Evolutionary conservation across 495 filamentous ascomycete species (phyloP).

Genomic region (Hypoxylon rickii): DNA sequence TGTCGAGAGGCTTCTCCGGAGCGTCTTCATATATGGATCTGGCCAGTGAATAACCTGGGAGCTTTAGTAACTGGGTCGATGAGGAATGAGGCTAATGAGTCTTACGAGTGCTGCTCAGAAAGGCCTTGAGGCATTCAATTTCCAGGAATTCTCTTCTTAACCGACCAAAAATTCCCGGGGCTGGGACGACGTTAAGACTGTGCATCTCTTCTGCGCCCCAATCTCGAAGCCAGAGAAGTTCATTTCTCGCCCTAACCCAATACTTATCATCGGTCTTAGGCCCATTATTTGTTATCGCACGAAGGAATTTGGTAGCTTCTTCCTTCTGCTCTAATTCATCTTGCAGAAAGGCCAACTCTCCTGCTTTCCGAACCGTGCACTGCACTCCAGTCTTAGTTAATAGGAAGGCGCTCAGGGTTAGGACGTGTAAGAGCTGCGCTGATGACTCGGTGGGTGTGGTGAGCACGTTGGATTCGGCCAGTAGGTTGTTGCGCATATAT

Average conservation of each 20-base stretch:
- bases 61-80: conserved; percentile 19
- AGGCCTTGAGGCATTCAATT: conserved; percentile 71
- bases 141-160: conserved; percentile 69
- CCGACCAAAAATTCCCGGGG: conserved; percentile 71
- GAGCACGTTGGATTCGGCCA: conserved; percentile 65
- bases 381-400: conserved; percentile 63
- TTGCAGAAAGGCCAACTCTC: conserved; percentile 61
- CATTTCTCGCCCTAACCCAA: conserved; percentile 68
- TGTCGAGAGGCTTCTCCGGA: conserved; percentile 54
- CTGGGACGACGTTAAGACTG: conserved; percentile 27
- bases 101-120: conserved; percentile 72
- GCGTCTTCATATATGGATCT: conserved; percentile 69
- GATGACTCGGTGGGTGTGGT: conserved; percentile 67
- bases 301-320: conserved; percentile 67
- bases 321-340: conserved; percentile 67
- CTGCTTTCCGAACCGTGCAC: conserved; percentile 62
- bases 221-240: conserved; percentile 79
- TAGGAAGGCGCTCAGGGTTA: conserved; percentile 70
- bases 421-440: conserved; percentile 65
- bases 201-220: conserved; percentile 64
- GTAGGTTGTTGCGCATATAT: conserved; percentile 58
- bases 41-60: conserved; percentile 67
- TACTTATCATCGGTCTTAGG: conserved; percentile 64
- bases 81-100: not conserved
- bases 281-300: conserved; percentile 53